A percentile compares a stretch with the other conserved stretches of the same genome.
Evolutionary conservation across 2,329 filamentous ascomycete genomes (phyloP).

Genomic region (Colletotrichum tofieldiae): DNA sequence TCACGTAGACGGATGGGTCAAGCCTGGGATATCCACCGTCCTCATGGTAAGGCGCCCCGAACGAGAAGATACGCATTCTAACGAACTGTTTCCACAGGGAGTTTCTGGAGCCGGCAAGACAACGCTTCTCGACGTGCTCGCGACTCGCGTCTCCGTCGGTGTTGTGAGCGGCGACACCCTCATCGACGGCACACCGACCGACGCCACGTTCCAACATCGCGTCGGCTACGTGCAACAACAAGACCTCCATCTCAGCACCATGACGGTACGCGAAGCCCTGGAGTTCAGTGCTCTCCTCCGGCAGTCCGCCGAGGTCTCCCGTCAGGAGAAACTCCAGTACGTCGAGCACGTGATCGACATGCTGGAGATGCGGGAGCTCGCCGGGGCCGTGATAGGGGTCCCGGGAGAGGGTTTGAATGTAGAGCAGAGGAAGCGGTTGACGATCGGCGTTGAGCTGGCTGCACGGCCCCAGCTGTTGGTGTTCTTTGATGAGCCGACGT

Average conservation of each 20-base stretch:
- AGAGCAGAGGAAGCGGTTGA: slow-evolving; percentile 70
- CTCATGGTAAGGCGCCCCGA: slow-evolving; percentile 68
- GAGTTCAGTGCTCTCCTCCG: slow-evolving; percentile 78
- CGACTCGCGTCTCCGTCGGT: slow-evolving; percentile 81
- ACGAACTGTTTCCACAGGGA: slow-evolving; percentile 52
- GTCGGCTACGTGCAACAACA: slow-evolving; percentile 82
- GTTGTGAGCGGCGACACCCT: slow-evolving; percentile 81
- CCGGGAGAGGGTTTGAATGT: slow-evolving; percentile 69
- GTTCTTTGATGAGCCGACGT: slow-evolving; percentile 86
- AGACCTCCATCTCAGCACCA: slow-evolving; percentile 77
- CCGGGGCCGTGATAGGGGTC: slow-evolving; percentile 78
- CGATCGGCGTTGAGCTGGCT: slow-evolving; percentile 83
- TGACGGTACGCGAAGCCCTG: slow-evolving; percentile 77
- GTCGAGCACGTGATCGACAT: slow-evolving; percentile 50
- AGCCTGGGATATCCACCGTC: slow-evolving; percentile 82
- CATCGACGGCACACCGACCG: slow-evolving; percentile 75
- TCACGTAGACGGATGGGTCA: slow-evolving; percentile 83
- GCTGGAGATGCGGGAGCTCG: slow-evolving; percentile 70
- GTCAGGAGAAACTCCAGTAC: slow-evolving; percentile 46
- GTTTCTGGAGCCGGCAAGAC: slow-evolving; percentile 84
- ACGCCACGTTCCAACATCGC: slow-evolving; percentile 78
- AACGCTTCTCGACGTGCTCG: slow-evolving; percentile 81
- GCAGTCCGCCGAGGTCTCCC: slow-evolving; percentile 71
- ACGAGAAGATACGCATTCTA: too few relatives aligned
- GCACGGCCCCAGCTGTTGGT: slow-evolving; percentile 80